A percentile compares a stretch with the other conserved stretches of the same genome.
Conservation (phyloP, 225 moss, liverwort and hornwort genomes). For the Lunularia cruciata region DNA sequence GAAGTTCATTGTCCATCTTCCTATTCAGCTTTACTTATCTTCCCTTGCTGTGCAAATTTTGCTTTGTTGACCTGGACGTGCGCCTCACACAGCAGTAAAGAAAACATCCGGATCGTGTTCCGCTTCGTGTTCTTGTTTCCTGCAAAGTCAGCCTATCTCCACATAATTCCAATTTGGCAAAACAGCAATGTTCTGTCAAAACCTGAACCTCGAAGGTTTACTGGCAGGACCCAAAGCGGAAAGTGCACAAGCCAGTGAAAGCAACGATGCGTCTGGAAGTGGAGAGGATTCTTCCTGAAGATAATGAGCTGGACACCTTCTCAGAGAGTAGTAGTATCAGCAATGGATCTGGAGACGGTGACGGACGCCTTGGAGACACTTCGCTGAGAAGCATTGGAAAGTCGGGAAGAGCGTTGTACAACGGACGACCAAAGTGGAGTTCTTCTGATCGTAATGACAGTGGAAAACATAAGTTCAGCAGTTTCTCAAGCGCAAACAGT, state of each 20-base stretch:
- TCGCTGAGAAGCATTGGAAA: constrained; percentile 61
- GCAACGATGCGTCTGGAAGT: constrained; percentile 83
- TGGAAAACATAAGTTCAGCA: constrained; percentile 53
- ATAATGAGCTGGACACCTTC: constrained; percentile 67
- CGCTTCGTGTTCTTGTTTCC: too few relatives aligned
- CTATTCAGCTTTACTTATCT: too few relatives aligned
- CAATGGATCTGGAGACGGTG: constrained; percentile 81
- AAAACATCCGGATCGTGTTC: too few relatives aligned
- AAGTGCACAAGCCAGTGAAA: constrained; percentile 91
- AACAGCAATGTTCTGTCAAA: neutral
- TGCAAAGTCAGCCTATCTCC: neutral
- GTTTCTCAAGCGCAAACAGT: constrained; percentile 67
- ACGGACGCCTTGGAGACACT: constrained; percentile 52
- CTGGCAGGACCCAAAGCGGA: constrained; percentile 80
- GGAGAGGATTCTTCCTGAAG: constrained; percentile 68
- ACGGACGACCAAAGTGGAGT: constrained; percentile 71
- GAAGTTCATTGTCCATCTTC: neutral
- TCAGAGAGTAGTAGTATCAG: constrained; percentile 86
- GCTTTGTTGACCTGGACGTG: too few relatives aligned
- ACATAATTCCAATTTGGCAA: neutral
- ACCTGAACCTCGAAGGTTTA: neutral
- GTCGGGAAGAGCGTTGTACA: constrained; percentile 56
- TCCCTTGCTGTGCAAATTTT: too few relatives aligned
- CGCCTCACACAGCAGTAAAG: too few relatives aligned
- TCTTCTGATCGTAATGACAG: constrained; percentile 55